Percentiles rank a stretch among this genome's conserved stretches.
These are phyloP conservation scores for Psilocybe cubensis DNA, from an alignment of 768 basidiomycete species.

Conservation along the genomic window DNA sequence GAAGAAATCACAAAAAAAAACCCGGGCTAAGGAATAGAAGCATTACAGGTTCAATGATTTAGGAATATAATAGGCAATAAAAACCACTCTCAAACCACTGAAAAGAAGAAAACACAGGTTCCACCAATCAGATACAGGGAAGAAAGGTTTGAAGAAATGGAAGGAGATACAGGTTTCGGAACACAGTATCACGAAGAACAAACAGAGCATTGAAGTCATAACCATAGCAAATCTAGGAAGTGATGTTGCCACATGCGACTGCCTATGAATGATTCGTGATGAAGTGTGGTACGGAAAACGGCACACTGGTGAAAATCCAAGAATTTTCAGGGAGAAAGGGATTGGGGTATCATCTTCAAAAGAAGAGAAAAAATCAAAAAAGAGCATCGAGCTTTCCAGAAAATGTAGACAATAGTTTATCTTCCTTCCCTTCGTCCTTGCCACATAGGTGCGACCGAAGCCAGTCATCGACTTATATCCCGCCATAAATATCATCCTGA, in stretches of 20 bases:
- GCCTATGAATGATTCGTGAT: not conserved
- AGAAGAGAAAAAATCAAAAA: not conserved
- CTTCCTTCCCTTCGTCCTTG: not conserved
- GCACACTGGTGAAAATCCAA: not conserved
- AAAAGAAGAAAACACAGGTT: not conserved
- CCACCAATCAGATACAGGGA: no score
- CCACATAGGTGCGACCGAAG: not conserved
- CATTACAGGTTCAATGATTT: not conserved
- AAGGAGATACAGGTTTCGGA: no score
- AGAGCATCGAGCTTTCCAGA: constrained; percentile 8
- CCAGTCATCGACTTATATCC: constrained; percentile 17
- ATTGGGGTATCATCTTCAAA: not conserved
- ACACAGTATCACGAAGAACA: no score
- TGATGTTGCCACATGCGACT: no score
- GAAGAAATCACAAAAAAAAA: not conserved
- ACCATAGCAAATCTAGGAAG: no score
- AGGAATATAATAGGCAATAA: not conserved
- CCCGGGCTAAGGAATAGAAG: not conserved
- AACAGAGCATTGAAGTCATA: no score
- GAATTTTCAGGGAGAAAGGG: not conserved
- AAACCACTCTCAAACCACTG: not conserved
- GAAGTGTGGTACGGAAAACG: not conserved
- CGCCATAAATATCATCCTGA: constrained; percentile 27
- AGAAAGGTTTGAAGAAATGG: no score
- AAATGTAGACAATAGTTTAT: not conserved